These are phyloP conservation scores for Pestalotiopsis sp. DNA, from an alignment of 2,329 filamentous ascomycete genomes.

Conservation along the genomic window DNA sequence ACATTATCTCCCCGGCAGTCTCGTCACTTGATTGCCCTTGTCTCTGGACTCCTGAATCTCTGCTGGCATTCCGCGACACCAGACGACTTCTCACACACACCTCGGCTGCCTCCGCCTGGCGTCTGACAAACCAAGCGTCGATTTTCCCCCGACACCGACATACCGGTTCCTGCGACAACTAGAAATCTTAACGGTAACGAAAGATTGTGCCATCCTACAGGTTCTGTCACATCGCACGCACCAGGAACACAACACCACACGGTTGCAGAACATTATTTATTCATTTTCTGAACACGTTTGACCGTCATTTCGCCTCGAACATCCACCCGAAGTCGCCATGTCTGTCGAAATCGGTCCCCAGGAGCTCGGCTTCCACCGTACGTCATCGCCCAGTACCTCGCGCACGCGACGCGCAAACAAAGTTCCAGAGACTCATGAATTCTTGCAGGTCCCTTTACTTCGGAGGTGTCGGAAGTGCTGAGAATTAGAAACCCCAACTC, in stretches of 20 bases:
- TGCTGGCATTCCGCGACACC: background rate
- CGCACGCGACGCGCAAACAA: constrained; percentile 9
- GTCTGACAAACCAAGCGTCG: constrained; percentile 5
- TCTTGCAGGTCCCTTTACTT: constrained; percentile 64
- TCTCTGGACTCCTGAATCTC: background rate
- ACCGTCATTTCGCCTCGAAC: background rate
- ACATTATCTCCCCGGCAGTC: background rate
- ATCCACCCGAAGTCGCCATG: constrained; percentile 55
- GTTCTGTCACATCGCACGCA: background rate
- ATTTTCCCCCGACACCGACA: constrained; percentile 2
- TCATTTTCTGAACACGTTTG: background rate
- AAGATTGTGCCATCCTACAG: background rate
- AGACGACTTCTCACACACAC: background rate
- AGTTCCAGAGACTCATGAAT: constrained; percentile 22
- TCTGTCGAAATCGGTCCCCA: constrained; percentile 90
- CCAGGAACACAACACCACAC: background rate
- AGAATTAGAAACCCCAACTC: constrained; percentile 67
- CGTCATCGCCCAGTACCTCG: constrained; percentile 37
- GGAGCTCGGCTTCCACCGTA: constrained; percentile 94
- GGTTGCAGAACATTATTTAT: background rate
- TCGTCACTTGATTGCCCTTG: background rate
- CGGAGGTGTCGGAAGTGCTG: constrained; percentile 66
- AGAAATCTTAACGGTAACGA: background rate
- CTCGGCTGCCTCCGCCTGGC: constrained; percentile 8
- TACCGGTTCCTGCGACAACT: constrained; percentile 6